Conservation (phyloP, 805 yeast species). For the Wickerhamiella sergipiensis region DNA sequence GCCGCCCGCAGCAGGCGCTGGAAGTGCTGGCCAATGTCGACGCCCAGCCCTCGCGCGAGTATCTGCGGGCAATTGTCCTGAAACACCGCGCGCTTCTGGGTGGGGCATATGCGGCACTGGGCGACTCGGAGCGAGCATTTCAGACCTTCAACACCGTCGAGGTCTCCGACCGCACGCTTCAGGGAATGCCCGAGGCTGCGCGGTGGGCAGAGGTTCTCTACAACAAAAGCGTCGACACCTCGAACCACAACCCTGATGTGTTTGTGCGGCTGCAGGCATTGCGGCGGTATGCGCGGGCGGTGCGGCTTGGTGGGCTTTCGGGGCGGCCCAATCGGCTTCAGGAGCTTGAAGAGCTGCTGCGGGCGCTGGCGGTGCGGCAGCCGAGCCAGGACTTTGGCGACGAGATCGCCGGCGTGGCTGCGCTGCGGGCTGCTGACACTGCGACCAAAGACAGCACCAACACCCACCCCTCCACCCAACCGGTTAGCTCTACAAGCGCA, state of each 20-base stretch:
- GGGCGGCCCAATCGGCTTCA: neutral
- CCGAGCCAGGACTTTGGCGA: neutral
- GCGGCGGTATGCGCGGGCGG: neutral
- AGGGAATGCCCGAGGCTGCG: constrained; percentile 6
- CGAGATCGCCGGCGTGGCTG: neutral
- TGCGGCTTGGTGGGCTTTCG: neutral
- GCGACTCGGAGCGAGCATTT: neutral
- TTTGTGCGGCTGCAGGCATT: neutral
- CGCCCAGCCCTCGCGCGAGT: neutral
- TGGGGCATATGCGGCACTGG: neutral
- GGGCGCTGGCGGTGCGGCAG: neutral
- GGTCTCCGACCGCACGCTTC: constrained; percentile 3
- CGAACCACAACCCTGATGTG: neutral
- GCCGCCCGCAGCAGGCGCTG: neutral
- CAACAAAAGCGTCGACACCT: neutral
- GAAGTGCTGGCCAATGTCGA: neutral
- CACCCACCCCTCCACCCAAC: neutral
- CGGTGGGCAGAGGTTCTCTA: constrained; percentile 6
- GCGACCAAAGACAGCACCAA: neutral
- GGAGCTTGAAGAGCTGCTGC: neutral
- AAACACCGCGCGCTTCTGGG: constrained; percentile 5
- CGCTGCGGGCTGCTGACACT: neutral
- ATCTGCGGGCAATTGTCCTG: constrained; percentile 5
- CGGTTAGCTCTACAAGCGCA: too few species aligned
- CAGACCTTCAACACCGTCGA: constrained; percentile 3